These are phyloP conservation scores for Olyra latifolia DNA, from an alignment of 176 grass and related monocot species.

Conservation along the genomic window DNA sequence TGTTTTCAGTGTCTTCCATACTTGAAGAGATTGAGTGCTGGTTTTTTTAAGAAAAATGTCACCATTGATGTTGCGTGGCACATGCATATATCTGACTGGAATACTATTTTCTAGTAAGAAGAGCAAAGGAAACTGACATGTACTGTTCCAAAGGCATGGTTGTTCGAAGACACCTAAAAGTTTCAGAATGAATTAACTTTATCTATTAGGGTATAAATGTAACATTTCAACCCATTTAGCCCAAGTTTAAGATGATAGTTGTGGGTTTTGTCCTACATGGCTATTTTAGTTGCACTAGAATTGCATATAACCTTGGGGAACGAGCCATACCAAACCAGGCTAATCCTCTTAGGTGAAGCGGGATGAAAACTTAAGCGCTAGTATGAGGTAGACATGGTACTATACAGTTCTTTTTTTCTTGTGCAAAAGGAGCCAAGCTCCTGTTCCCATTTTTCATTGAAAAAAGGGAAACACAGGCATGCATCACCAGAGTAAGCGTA, in stretches of 20 bases:
- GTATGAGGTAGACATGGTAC: not conserved
- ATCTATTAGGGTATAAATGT: not conserved
- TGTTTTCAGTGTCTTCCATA: not conserved
- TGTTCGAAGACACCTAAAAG: not conserved
- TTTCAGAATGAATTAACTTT: conserved; percentile 7
- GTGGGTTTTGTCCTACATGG: not conserved
- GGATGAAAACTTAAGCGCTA: not conserved
- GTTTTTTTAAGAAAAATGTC: not conserved
- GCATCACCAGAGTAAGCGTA: too few species aligned
- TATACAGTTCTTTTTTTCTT: too few species aligned
- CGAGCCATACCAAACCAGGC: not conserved
- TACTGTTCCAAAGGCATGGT: conserved; percentile 4
- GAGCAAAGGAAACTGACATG: not conserved
- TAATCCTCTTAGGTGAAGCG: not conserved
- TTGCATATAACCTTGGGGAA: not conserved
- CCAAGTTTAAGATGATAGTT: not conserved
- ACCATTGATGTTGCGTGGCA: not conserved
- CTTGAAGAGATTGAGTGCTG: conserved; percentile 7
- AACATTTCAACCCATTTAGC: not conserved
- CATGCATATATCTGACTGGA: conserved; percentile 20
- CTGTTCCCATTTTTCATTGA: too few species aligned
- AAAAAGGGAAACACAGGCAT: too few species aligned
- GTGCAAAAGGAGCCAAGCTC: too few species aligned
- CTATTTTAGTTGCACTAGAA: not conserved
- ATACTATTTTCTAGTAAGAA: not conserved